Evolutionary conservation across 2,329 filamentous ascomycete genomes (phyloP).

Genomic region (Pseudohalonectria lignicola): DNA sequence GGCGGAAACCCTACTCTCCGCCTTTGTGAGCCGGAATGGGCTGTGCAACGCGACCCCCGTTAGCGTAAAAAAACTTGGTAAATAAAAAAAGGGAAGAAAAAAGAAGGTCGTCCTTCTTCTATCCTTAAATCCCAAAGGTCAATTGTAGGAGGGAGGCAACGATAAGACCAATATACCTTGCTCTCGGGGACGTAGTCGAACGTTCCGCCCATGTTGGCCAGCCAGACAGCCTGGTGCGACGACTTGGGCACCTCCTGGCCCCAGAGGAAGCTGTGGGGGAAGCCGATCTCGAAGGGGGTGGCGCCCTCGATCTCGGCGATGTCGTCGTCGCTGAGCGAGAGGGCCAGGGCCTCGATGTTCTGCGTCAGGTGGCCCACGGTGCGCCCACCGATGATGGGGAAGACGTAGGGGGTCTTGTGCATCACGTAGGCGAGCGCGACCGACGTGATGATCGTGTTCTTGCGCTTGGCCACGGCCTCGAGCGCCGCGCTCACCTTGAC

Average conservation of each 20-base stretch:
- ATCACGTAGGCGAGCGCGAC: conserved; percentile 63
- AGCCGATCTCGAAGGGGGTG: conserved; percentile 52
- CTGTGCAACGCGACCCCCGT: no score
- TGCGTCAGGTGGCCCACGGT: conserved; percentile 58
- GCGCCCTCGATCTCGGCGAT: conserved; percentile 55
- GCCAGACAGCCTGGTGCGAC: conserved; percentile 29
- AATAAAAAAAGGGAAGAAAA: no score
- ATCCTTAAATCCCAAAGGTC: no score
- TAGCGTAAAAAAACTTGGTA: no score
- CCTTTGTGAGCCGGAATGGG: conserved; percentile 27
- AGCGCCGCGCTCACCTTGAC: conserved; percentile 32
- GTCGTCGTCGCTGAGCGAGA: conserved; percentile 49
- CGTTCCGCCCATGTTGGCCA: conserved; percentile 33
- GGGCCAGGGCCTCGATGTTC: conserved; percentile 56
- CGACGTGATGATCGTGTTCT: conserved; percentile 30
- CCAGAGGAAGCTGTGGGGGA: conserved; percentile 52
- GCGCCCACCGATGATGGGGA: conserved; percentile 58
- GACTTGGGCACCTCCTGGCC: conserved; percentile 23
- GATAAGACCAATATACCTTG: not conserved
- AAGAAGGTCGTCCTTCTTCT: no score
- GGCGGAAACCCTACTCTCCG: conserved; percentile 28
- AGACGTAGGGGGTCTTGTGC: conserved; percentile 61
- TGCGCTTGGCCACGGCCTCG: conserved; percentile 36
- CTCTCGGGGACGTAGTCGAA: conserved; percentile 35
- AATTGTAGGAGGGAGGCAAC: no score